Evolutionary conservation across 805 yeast genomes (phyloP).

Genomic region (Lachancea nothofagi): DNA sequence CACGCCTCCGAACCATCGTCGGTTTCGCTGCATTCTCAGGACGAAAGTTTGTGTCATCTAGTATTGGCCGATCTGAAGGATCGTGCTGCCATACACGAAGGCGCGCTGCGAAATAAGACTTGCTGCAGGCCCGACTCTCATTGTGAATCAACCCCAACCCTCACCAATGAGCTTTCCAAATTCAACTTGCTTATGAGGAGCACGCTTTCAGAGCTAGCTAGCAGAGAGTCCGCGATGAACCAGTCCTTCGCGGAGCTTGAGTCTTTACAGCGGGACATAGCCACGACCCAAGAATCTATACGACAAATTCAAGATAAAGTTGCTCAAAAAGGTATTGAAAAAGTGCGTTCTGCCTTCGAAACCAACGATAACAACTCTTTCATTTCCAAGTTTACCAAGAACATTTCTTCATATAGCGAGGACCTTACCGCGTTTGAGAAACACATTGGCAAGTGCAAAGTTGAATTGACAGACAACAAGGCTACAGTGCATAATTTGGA

Average conservation of each 20-base stretch:
- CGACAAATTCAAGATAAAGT: constrained; percentile 27
- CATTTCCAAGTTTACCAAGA: constrained; percentile 12
- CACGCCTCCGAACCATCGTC: constrained; percentile 1
- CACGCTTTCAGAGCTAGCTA: constrained; percentile 20
- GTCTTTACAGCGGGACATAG: constrained; percentile 23
- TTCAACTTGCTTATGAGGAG: constrained; percentile 24
- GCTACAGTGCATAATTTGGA: constrained; percentile 27
- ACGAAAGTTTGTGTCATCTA: constrained; percentile 4
- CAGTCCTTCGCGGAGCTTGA: constrained; percentile 27
- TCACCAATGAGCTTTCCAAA: constrained; percentile 20
- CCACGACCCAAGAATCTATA: constrained; percentile 25
- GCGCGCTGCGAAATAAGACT: background rate
- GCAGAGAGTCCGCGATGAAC: constrained; percentile 27
- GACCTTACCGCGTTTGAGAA: constrained; percentile 28
- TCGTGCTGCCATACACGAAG: background rate
- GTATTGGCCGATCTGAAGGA: constrained; percentile 6
- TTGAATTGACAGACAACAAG: constrained; percentile 20
- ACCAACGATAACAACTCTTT: constrained; percentile 27
- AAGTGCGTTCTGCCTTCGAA: constrained; percentile 28
- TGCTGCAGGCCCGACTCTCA: background rate
- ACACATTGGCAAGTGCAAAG: constrained; percentile 23
- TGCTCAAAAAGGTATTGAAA: constrained; percentile 25
- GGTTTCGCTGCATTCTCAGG: constrained; percentile 1
- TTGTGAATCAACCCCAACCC: constrained; percentile 4
- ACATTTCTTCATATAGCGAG: constrained; percentile 16